Evolutionary conservation across 345 rosid genomes (phyloP).

Genomic region (Moringa oleifera): DNA sequence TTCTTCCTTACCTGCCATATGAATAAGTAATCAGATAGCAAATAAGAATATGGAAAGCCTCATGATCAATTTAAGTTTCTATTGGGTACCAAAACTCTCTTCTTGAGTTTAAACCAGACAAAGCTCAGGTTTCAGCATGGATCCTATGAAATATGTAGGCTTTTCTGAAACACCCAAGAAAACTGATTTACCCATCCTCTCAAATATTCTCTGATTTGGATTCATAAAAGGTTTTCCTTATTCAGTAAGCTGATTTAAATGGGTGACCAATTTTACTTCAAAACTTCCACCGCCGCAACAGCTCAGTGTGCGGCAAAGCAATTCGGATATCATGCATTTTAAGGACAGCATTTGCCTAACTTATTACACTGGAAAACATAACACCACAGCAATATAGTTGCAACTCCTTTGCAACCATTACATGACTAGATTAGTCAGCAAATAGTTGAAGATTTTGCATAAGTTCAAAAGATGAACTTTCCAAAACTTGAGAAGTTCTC

Average conservation of each 20-base stretch:
- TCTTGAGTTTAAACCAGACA: conserved; percentile 5
- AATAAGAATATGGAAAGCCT: conserved; percentile 4
- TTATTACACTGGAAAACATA: too few relatives aligned
- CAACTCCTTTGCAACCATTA: not conserved
- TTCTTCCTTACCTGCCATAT: conserved; percentile 42
- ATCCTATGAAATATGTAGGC: not conserved
- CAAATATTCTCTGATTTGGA: not conserved
- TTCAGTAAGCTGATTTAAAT: not conserved
- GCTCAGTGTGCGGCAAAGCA: not conserved
- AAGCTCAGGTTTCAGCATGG: conserved; percentile 3
- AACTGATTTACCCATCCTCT: not conserved
- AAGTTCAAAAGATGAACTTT: not conserved
- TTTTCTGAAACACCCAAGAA: not conserved
- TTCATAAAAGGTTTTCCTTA: not conserved
- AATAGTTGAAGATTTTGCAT: too few relatives aligned
- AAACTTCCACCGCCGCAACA: not conserved
- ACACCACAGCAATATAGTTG: too few relatives aligned
- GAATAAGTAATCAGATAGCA: conserved; percentile 22
- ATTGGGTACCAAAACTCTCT: not conserved
- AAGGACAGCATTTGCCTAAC: not conserved
- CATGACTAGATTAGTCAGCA: not conserved
- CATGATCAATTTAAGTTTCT: not conserved
- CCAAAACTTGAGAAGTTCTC: not conserved
- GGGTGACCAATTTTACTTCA: not conserved
- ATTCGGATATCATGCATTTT: not conserved